These are phyloP conservation scores for Tricholoma hemisulphureum DNA, from an alignment of 768 basidiomycete species.

Conservation along the genomic window DNA sequence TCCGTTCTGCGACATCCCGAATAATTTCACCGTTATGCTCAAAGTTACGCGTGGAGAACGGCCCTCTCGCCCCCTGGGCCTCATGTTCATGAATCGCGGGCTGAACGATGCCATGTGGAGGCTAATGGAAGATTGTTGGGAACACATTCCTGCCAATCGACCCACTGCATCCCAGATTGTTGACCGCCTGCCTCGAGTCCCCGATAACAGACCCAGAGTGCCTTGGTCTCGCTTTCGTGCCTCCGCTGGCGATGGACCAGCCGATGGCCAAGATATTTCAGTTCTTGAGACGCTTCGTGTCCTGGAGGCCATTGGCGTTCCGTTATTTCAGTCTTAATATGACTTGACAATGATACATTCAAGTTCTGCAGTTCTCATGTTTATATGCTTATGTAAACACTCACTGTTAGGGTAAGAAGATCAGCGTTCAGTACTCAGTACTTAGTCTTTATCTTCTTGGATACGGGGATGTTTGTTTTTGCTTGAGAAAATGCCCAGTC, in stretches of 20 bases:
- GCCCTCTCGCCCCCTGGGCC: background rate
- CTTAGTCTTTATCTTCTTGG: no score
- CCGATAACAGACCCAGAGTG: background rate
- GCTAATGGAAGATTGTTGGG: slow-evolving; percentile 6
- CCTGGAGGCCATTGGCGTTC: slow-evolving; percentile 3
- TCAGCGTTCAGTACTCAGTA: no score
- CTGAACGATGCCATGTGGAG: slow-evolving; percentile 5
- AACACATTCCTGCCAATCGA: background rate
- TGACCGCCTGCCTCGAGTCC: background rate
- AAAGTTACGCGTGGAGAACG: slow-evolving; percentile 10
- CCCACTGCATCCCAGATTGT: slow-evolving; percentile 1
- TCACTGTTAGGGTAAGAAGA: no score
- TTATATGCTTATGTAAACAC: no score
- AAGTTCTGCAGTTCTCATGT: no score
- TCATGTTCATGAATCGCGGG: background rate
- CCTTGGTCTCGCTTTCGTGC: slow-evolving; percentile 9
- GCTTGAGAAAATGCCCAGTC: no score
- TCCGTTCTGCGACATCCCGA: slow-evolving; percentile 25
- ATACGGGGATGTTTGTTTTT: no score
- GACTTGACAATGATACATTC: no score
- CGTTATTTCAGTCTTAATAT: background rate
- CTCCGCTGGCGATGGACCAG: background rate
- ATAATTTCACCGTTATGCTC: slow-evolving; percentile 21
- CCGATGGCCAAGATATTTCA: background rate
- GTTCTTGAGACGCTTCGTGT: slow-evolving; percentile 1